These are phyloP conservation scores for Xylaria intraflava DNA, from an alignment of 495 filamentous ascomycete genomes.

Conservation along the genomic window DNA sequence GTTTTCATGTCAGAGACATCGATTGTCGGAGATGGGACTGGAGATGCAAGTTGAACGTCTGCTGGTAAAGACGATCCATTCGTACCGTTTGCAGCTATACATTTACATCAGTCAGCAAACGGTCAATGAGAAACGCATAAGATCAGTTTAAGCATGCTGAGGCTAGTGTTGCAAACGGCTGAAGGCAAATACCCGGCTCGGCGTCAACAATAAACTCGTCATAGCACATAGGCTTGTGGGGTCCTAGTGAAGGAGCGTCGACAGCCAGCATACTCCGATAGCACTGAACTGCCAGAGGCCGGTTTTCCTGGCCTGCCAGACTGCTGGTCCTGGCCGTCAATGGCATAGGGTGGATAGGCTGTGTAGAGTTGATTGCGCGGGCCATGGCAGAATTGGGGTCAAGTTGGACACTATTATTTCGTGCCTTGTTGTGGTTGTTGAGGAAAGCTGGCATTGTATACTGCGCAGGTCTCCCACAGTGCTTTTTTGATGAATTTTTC, in stretches of 20 bases:
- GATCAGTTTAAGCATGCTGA: slow-evolving; percentile 5
- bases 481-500: slow-evolving; percentile 5
- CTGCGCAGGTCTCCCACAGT: slow-evolving; percentile 8
- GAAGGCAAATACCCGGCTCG: slow-evolving; percentile 33
- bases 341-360: slow-evolving; percentile 17
- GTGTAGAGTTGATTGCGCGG: slow-evolving; percentile 19
- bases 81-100: slow-evolving; percentile 49
- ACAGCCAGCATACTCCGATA: slow-evolving; percentile 47
- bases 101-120: slow-evolving; percentile 27
- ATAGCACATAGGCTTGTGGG: slow-evolving; percentile 39
- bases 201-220: slow-evolving; percentile 39
- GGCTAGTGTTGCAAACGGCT: slow-evolving; percentile 19
- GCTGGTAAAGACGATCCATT: slow-evolving; percentile 55
- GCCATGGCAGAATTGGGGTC: slow-evolving; percentile 25
- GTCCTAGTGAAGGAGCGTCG: slow-evolving; percentile 40
- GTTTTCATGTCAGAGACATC: slow-evolving; percentile 75
- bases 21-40: slow-evolving; percentile 35
- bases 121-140: not conserved
- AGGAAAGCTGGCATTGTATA: slow-evolving; percentile 36
- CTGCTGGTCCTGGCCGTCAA: slow-evolving; percentile 31
- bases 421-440: slow-evolving; percentile 34
- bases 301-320: slow-evolving; percentile 29
- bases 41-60: slow-evolving; percentile 40
- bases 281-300: slow-evolving; percentile 27
- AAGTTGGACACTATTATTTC: slow-evolving; percentile 42